Percentiles rank a stretch among this genome's conserved stretches.
Conservation (phyloP, 768 basidiomycete species). For the Phlebiopsis flavidoalba region DNA sequence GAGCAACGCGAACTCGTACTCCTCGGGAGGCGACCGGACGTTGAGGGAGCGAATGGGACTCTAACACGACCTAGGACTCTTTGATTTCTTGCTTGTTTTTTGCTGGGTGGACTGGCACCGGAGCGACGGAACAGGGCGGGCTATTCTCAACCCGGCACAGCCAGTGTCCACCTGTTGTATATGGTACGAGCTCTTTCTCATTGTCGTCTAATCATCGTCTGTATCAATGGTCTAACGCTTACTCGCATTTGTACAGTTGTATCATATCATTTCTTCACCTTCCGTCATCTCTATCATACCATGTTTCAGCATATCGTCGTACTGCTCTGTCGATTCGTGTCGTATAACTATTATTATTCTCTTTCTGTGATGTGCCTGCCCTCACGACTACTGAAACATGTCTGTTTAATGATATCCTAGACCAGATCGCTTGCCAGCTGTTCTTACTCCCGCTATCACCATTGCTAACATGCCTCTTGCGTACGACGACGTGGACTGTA, state of each 20-base stretch:
- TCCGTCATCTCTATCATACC: slow-evolving; percentile 5
- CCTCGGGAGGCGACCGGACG: slow-evolving; percentile 59
- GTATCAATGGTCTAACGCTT: slow-evolving; percentile 6
- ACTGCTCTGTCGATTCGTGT: slow-evolving; percentile 25
- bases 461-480: no score
- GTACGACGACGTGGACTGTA: no score
- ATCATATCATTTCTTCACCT: slow-evolving; percentile 17
- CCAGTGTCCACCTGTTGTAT: slow-evolving; percentile 20
- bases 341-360: slow-evolving; percentile 18
- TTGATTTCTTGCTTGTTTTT: slow-evolving; percentile 8
- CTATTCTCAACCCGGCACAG: background rate
- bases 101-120: background rate
- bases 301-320: slow-evolving; percentile 21
- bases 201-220: slow-evolving; percentile 9
- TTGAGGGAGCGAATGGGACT: slow-evolving; percentile 83
- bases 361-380: background rate
- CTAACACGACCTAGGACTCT: slow-evolving; percentile 27
- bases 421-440: background rate
- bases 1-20: slow-evolving; percentile 26
- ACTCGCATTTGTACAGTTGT: slow-evolving; percentile 18
- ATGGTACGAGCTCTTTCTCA: slow-evolving; percentile 21
- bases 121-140: background rate
- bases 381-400: background rate
- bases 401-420: background rate
- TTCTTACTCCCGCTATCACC: background rate